These are phyloP conservation scores for Podospora appendiculata DNA, from an alignment of 495 filamentous ascomycete species.

Conservation along the genomic window DNA sequence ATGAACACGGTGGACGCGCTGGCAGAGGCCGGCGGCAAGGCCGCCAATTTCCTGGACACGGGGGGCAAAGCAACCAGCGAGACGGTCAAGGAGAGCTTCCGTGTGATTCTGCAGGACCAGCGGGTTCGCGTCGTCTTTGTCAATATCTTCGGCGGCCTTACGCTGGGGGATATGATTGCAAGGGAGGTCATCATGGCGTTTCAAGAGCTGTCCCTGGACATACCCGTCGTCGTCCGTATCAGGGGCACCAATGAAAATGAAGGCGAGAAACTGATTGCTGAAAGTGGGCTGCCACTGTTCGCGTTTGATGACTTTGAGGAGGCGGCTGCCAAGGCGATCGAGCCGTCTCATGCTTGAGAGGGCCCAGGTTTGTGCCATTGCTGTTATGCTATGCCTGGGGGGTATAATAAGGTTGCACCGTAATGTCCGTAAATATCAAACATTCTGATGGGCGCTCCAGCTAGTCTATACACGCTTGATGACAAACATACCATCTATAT, in stretches of 20 bases:
- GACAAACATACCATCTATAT: conserved; percentile 8
- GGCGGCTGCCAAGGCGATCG: conserved; percentile 67
- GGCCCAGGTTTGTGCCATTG: too few species aligned
- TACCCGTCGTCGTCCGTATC: conserved; percentile 79
- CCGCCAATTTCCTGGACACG: conserved; percentile 82
- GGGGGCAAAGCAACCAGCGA: conserved; percentile 85
- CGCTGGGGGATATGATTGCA: conserved; percentile 83
- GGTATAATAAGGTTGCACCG: too few species aligned
- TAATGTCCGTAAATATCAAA: too few species aligned
- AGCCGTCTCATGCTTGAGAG: conserved; percentile 41
- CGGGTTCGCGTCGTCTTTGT: conserved; percentile 73
- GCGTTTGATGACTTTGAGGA: conserved; percentile 79
- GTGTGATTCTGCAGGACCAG: conserved; percentile 59
- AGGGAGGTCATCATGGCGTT: conserved; percentile 74
- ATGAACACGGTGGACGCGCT: conserved; percentile 90
- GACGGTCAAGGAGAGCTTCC: conserved; percentile 72
- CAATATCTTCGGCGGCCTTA: conserved; percentile 88
- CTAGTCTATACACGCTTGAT: conserved; percentile 9
- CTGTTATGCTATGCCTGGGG: too few species aligned
- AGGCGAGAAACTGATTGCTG: conserved; percentile 69
- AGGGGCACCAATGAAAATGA: conserved; percentile 75
- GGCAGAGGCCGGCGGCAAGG: conserved; percentile 51
- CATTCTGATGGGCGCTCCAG: too few species aligned
- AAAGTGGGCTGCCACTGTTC: conserved; percentile 64
- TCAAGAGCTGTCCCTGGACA: conserved; percentile 55